phyloP scores from a whole-genome alignment of 495 filamentous ascomycete species.

The Xanthoparmelia taractica region DNA sequence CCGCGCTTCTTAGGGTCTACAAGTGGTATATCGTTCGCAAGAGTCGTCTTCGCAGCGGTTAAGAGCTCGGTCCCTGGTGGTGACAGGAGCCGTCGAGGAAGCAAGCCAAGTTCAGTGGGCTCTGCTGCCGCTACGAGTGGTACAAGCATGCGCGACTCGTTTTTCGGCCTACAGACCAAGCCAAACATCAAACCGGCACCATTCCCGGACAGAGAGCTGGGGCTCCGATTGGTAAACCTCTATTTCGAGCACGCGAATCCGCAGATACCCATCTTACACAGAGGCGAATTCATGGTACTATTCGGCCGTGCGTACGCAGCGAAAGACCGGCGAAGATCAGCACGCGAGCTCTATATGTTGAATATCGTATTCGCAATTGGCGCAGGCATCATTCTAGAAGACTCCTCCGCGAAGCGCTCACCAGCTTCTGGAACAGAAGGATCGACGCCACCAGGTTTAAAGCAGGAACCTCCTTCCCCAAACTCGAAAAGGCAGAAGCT shows the following conservation, averaged over 20 bases:
- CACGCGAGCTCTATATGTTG: slow-evolving; percentile 80
- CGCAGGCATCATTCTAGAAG: slow-evolving; percentile 81
- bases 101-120: slow-evolving; percentile 42
- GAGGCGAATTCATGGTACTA: slow-evolving; percentile 75
- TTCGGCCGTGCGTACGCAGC: slow-evolving; percentile 69
- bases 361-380: slow-evolving; percentile 99
- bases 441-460: slow-evolving; percentile 30
- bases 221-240: slow-evolving; percentile 60
- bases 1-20: slow-evolving; percentile 77
- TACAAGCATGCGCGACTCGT: slow-evolving; percentile 84
- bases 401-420: slow-evolving; percentile 38
- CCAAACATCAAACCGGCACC: slow-evolving; percentile 77
- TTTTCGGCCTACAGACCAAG: slow-evolving; percentile 88
- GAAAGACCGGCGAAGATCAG: slow-evolving; percentile 60
- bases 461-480: slow-evolving; percentile 35
- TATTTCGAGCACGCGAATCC: slow-evolving; percentile 97
- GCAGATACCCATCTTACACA: slow-evolving; percentile 87
- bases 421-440: slow-evolving; percentile 34
- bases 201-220: slow-evolving; percentile 72
- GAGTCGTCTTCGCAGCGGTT: slow-evolving; percentile 89
- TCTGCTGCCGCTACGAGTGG: slow-evolving; percentile 39
- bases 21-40: slow-evolving; percentile 88
- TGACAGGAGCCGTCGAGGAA: slow-evolving; percentile 43
- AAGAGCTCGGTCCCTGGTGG: slow-evolving; percentile 62
- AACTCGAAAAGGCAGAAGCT: slow-evolving; percentile 45